A percentile compares a stretch with the other conserved stretches of the same genome.
Evolutionary conservation across 2,329 filamentous ascomycete genomes (phyloP).

Genomic region (Chalaropsis ovoidea): DNA sequence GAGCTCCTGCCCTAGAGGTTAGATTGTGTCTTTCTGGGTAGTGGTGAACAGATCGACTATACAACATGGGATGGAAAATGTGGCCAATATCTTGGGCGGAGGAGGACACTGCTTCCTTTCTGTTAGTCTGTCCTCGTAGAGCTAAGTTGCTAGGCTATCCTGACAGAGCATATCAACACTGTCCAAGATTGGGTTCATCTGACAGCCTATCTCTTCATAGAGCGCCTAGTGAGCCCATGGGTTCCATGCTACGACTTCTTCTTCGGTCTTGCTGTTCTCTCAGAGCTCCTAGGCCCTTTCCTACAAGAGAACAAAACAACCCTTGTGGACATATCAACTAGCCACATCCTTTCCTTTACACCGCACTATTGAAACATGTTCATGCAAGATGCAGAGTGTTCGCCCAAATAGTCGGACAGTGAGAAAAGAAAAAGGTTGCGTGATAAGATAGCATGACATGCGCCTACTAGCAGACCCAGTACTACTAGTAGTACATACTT

Average conservation of each 20-base stretch:
- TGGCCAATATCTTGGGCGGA: neutral
- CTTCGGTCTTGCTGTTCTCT: neutral
- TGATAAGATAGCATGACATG: neutral
- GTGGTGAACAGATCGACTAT: too few relatives aligned
- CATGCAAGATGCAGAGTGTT: neutral
- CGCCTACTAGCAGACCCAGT: neutral
- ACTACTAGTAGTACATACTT: neutral
- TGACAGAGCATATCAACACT: neutral
- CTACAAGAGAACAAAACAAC: neutral
- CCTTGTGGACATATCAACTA: neutral
- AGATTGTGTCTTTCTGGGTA: too few relatives aligned
- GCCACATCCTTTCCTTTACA: neutral
- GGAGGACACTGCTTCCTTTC: neutral
- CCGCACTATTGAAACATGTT: slow-evolving; percentile 10
- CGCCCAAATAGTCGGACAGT: neutral
- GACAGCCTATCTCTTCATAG: neutral
- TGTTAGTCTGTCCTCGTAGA: neutral
- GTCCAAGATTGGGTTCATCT: too few relatives aligned
- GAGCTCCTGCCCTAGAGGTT: too few relatives aligned
- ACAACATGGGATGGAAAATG: neutral
- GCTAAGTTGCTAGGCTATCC: neutral
- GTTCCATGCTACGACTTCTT: neutral
- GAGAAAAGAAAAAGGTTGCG: neutral
- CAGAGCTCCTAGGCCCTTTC: neutral
- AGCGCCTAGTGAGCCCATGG: neutral